Conservation (phyloP, 75 land plant genomes). For the Pinus taeda region DNA sequence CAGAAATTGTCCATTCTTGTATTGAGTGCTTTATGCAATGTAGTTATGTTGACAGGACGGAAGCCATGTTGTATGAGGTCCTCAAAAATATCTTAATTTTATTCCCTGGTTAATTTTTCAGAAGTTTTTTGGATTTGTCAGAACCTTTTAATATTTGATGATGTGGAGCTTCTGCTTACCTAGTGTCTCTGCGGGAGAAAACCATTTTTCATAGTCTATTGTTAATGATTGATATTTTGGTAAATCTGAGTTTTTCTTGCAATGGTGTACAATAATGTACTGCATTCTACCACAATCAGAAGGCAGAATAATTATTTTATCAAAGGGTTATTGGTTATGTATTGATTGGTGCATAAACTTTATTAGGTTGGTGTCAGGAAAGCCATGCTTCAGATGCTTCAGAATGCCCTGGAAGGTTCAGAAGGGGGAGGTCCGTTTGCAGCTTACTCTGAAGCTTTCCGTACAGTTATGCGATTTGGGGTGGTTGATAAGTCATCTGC, state of each 20-base stretch:
- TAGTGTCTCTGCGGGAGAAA: neutral
- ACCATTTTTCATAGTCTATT: neutral
- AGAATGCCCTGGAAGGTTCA: constrained; percentile 92
- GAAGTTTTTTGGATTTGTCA: neutral
- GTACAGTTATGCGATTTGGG: constrained; percentile 66
- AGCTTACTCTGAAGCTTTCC: constrained; percentile 89
- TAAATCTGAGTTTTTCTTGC: neutral
- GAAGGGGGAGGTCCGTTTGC: constrained; percentile 71
- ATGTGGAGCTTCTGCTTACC: neutral
- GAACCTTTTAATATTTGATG: neutral
- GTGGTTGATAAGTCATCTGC: constrained; percentile 68
- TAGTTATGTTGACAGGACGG: neutral
- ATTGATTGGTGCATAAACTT: neutral
- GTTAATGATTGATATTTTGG: neutral
- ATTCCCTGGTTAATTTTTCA: neutral
- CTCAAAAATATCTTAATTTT: neutral
- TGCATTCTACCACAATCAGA: neutral
- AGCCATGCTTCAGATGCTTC: constrained; percentile 85
- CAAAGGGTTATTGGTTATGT: neutral
- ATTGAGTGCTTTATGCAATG: too few species aligned
- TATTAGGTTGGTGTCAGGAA: constrained; percentile 79
- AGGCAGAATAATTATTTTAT: neutral
- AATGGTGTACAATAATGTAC: neutral
- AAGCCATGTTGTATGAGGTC: neutral
- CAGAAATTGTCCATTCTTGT: too few species aligned